Percentiles rank a stretch among this genome's conserved stretches.
phyloP scores from a whole-genome alignment of 2,329 filamentous ascomycete genomes.

The Madurella mycetomatis region DNA sequence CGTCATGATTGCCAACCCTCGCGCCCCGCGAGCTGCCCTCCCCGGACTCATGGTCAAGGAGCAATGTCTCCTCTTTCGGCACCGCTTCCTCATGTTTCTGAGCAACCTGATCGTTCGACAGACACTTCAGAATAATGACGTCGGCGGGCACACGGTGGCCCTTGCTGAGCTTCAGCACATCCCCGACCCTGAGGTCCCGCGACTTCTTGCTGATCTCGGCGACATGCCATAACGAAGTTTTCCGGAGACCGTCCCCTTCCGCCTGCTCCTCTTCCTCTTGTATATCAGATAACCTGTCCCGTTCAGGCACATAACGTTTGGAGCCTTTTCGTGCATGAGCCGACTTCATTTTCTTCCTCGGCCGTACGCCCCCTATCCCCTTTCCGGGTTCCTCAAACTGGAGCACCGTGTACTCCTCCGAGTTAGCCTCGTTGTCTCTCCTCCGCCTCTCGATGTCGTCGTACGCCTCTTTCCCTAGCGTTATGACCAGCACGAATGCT shows the following conservation, averaged over 20 bases:
- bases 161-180: constrained; percentile 88
- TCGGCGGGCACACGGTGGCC: constrained; percentile 93
- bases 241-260: constrained; percentile 38
- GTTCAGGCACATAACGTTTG: constrained; percentile 34
- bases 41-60: constrained; percentile 34
- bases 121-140: constrained; percentile 84
- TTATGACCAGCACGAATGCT: constrained; percentile 86
- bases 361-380: constrained; percentile 31
- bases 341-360: constrained; percentile 46
- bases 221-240: constrained; percentile 46
- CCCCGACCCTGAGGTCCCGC: constrained; percentile 84
- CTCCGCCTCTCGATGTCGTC: constrained; percentile 85
- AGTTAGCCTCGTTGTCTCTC: constrained; percentile 89
- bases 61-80: constrained; percentile 36
- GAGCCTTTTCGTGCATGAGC: constrained; percentile 36
- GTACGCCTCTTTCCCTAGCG: constrained; percentile 89
- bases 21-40: constrained; percentile 26
- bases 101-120: constrained; percentile 29
- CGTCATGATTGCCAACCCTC: constrained; percentile 28
- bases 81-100: constrained; percentile 30
- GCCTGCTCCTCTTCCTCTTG: constrained; percentile 62
- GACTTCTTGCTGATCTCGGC: constrained; percentile 75
- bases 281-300: constrained; percentile 57
- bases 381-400: constrained; percentile 58
- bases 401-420: constrained; percentile 79